A percentile compares a stretch with the other conserved stretches of the same genome.
Evolutionary conservation across 1,284 basidiomycete species (phyloP).

Genomic region (Puccinia coronata): DNA sequence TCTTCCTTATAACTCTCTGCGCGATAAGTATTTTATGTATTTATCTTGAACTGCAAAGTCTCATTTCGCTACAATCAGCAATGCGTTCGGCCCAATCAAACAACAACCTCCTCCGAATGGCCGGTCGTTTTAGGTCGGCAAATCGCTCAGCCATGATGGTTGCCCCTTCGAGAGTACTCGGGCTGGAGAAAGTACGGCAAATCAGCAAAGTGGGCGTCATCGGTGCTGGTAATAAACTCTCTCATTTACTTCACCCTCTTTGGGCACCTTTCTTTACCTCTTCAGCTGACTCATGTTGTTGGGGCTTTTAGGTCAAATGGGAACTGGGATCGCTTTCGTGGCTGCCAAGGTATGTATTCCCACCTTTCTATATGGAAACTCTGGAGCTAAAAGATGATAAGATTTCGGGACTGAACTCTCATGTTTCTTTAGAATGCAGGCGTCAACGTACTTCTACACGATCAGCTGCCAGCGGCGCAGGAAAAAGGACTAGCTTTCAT

Average conservation of each 20-base stretch:
- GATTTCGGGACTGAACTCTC: not conserved
- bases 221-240: conserved; percentile 71
- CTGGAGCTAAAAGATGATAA: not conserved
- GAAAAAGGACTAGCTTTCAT: conserved; percentile 32
- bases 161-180: not conserved
- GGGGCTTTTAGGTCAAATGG: conserved; percentile 55
- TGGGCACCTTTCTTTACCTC: not conserved
- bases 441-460: conserved; percentile 41
- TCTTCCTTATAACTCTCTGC: too few species aligned
- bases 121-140: not conserved
- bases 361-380: conserved; percentile 52
- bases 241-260: not conserved
- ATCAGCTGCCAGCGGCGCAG: conserved; percentile 29
- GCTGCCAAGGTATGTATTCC: conserved; percentile 70
- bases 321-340: conserved; percentile 76
- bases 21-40: too few species aligned
- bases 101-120: not conserved
- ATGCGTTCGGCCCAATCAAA: not conserved
- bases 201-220: conserved; percentile 53
- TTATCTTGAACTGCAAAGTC: too few species aligned
- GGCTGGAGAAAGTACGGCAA: not conserved
- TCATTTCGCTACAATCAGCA: too few species aligned
- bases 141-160: not conserved
- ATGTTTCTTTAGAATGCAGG: conserved; percentile 32
- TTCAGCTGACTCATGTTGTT: not conserved